Evolutionary conservation across 345 rosid species (phyloP).

Genomic region (Tarenaya hassleriana): DNA sequence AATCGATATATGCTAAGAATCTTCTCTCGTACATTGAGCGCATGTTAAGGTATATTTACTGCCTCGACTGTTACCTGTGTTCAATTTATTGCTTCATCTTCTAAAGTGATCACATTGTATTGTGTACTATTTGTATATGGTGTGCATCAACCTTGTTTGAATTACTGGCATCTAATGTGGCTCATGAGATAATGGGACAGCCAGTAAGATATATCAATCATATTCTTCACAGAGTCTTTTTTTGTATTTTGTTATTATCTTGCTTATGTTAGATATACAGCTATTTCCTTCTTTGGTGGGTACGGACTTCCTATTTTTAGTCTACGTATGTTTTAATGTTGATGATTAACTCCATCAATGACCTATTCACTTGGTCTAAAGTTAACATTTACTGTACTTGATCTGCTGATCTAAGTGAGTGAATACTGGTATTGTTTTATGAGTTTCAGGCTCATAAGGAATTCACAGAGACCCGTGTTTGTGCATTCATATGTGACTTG

Average conservation of each 20-base stretch:
- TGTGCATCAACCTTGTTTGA: constrained; percentile 1
- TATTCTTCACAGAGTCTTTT: too few relatives aligned
- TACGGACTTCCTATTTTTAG: too few relatives aligned
- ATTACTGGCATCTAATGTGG: neutral
- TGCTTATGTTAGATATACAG: too few relatives aligned
- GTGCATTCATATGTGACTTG: constrained; percentile 74
- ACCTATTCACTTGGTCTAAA: neutral
- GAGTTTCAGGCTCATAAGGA: constrained; percentile 71
- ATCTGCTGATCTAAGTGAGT: neutral
- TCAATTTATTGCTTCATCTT: constrained; percentile 3
- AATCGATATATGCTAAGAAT: neutral
- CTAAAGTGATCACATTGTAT: neutral
- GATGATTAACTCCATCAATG: neutral
- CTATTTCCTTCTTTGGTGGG: too few relatives aligned
- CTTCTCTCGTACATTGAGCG: neutral
- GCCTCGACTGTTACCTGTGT: neutral
- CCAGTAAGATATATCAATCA: too few relatives aligned
- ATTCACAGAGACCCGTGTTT: constrained; percentile 48
- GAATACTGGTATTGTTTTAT: neutral
- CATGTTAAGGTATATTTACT: neutral
- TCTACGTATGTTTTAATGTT: too few relatives aligned
- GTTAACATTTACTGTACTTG: neutral
- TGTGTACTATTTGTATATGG: neutral
- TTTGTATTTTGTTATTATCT: too few relatives aligned
- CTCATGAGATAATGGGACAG: too few relatives aligned